Evolutionary conservation across 306 rosid species (phyloP), one percentile per base, ranked within the genome.

Genomic region (Clitoria ternatea): DNA sequence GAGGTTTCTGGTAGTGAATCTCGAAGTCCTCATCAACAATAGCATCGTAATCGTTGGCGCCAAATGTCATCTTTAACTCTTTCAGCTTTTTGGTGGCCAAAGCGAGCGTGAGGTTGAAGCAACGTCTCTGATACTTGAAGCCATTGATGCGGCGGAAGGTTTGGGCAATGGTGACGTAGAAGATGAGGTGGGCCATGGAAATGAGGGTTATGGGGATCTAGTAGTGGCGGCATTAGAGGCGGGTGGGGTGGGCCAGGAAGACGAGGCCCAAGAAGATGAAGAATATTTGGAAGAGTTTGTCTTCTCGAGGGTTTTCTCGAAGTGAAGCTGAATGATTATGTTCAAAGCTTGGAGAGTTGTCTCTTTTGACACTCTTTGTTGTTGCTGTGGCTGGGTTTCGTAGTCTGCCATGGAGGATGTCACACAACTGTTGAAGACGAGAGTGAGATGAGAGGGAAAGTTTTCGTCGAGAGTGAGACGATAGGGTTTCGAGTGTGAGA

Each of bases 1-100:
- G 97, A 0, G 97, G 98, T 56, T 93, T 96, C 77, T 93, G 98
- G 61, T 90, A 90, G 23, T 84, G 92, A 79, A 93, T 93, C 89
- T 90, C 96, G 18, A 93, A 80, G 14, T 89, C 98, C 4, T 80
- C 88, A 9, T 83, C 90, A 0, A 63, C 86, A 39, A 74, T 42
- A 11, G 47, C 84, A 0, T 81, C 94, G 5, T 19, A 76, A 5
- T 74, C 85, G 17, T 19, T 24, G 19, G 19, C 19, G 3, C 63
- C 23, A 6, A 79, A 37, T 62, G 77, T 73, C 17, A 81, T 83
- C 90, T 84, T 86, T 68, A 92, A 72, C 77, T 87, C 89, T 40
- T 97, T 74, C 27, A 93, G 89, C 70, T 80, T 85, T 75, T 87
- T 82, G 0, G 98, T 93, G 10, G 98, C 98, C 22, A 88, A 66